Evolutionary conservation across 1,139 yeast genomes (phyloP).

Genomic region (Saccharomyces uvarum): DNA sequence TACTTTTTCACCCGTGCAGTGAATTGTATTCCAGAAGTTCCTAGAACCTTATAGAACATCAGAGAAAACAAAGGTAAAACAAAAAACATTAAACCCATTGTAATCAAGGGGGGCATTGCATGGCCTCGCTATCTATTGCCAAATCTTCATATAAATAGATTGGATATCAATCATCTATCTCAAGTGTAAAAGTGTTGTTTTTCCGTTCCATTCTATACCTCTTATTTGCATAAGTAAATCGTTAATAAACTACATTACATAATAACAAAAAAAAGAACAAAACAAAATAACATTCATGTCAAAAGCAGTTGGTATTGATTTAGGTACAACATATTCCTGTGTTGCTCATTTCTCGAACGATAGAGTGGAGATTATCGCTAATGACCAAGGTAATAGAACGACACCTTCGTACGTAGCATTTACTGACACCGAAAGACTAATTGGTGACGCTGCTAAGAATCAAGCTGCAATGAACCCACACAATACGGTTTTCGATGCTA

Average conservation of each 20-base stretch:
- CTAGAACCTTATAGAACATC: slow-evolving; percentile 7
- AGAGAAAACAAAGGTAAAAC: slow-evolving; percentile 1
- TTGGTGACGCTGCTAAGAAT: slow-evolving; percentile 67
- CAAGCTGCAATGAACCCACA: slow-evolving; percentile 65
- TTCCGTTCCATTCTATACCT: background rate
- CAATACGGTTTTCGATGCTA: slow-evolving; percentile 62
- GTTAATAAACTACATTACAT: background rate
- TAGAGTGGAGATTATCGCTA: slow-evolving; percentile 63
- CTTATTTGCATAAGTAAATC: background rate
- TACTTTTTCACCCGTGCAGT: background rate
- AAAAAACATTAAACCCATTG: background rate
- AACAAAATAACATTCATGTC: slow-evolving; percentile 37
- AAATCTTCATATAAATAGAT: background rate
- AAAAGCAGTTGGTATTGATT: slow-evolving; percentile 75
- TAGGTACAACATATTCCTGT: slow-evolving; percentile 81
- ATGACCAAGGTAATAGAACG: slow-evolving; percentile 66
- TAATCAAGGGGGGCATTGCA: background rate
- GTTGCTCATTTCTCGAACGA: slow-evolving; percentile 70
- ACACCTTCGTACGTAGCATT: slow-evolving; percentile 65
- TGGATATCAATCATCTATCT: background rate
- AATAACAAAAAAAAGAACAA: slow-evolving; percentile 2
- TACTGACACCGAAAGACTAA: slow-evolving; percentile 59
- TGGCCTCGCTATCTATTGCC: background rate
- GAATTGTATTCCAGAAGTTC: slow-evolving; percentile 1
- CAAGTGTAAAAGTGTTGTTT: background rate